These are phyloP conservation scores for Pichia rugopelliculosa DNA, from an alignment of 805 yeast species.

Conservation along the genomic window DNA sequence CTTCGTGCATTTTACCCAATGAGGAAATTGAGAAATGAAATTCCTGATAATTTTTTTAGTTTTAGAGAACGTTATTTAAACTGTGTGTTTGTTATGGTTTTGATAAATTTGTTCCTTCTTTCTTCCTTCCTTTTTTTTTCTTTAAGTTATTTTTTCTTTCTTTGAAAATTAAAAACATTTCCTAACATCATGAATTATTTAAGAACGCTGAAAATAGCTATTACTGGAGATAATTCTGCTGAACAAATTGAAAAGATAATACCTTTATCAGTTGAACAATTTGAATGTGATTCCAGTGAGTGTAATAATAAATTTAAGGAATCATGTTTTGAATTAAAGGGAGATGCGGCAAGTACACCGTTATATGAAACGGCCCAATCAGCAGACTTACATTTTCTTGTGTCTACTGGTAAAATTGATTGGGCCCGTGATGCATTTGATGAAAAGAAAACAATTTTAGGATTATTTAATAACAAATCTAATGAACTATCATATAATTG, in stretches of 20 bases:
- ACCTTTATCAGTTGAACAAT: constrained; percentile 40
- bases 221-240: constrained; percentile 12
- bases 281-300: constrained; percentile 41
- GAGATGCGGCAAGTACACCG: constrained; percentile 23
- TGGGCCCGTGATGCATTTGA: constrained; percentile 73
- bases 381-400: constrained; percentile 62
- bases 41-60: not conserved
- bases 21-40: not conserved
- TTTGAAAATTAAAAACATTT: not conserved
- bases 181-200: constrained; percentile 16
- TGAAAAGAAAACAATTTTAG: constrained; percentile 26
- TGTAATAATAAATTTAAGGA: constrained; percentile 33
- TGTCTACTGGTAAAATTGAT: constrained; percentile 78
- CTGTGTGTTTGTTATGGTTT: no score
- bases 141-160: not conserved
- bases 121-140: no score
- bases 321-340: constrained; percentile 33
- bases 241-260: constrained; percentile 31
- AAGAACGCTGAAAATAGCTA: constrained; percentile 14
- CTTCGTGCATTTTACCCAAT: not conserved
- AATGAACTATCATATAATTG: constrained; percentile 1
- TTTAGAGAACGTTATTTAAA: not conserved
- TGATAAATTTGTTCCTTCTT: no score
- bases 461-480: constrained; percentile 18
- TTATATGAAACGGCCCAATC: constrained; percentile 70